Evolutionary conservation across 2,329 filamentous ascomycete species (phyloP).

Genomic region (Fusarium zealandicum): DNA sequence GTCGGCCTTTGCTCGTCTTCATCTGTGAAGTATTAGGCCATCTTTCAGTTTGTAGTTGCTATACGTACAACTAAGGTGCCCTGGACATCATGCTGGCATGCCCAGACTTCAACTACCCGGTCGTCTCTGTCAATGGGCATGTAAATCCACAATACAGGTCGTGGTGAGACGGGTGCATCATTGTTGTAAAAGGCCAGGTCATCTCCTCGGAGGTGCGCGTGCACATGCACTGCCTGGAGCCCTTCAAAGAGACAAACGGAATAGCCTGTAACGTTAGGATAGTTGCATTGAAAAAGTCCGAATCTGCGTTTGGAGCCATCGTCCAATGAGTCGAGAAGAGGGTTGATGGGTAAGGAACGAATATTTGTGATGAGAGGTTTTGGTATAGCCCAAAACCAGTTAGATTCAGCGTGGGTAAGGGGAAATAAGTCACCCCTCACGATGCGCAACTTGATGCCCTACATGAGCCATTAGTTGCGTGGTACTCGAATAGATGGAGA

Average conservation of each 20-base stretch:
- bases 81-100: not conserved
- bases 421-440: no score
- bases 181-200: not conserved
- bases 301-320: not conserved
- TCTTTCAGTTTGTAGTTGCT: not conserved
- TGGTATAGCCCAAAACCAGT: no score
- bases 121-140: constrained; percentile 1
- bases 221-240: not conserved
- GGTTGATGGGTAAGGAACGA: not conserved
- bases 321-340: no score
- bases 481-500: not conserved
- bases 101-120: not conserved
- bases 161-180: not conserved
- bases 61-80: not conserved
- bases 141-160: not conserved
- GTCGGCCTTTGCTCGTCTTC: not conserved
- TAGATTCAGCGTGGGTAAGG: no score
- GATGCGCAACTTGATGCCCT: not conserved
- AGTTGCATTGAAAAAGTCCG: not conserved
- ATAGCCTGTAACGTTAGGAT: not conserved
- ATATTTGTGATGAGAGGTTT: no score
- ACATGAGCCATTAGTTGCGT: not conserved
- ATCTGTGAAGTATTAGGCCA: not conserved
- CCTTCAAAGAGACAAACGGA: not conserved
- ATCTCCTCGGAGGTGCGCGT: not conserved